Conservation (phyloP, 1,139 yeast species). For the Yamadazyma aaseri region DNA sequence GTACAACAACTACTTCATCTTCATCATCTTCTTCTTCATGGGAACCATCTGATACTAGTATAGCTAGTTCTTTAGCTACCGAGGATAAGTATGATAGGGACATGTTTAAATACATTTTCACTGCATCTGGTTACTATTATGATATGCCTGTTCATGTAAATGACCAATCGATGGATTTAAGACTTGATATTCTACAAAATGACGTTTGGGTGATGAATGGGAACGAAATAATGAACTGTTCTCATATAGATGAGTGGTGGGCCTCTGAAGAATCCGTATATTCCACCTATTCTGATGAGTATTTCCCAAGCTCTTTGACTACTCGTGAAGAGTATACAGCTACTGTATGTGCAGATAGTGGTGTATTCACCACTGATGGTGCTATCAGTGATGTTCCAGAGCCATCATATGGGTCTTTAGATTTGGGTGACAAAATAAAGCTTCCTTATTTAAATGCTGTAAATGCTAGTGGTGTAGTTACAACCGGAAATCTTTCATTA, state of each 20-base stretch:
- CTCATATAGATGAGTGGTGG: slow-evolving; percentile 21
- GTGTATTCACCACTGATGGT: slow-evolving; percentile 20
- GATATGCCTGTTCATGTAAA: slow-evolving; percentile 16
- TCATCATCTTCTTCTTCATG: slow-evolving; percentile 1
- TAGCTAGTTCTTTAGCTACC: slow-evolving; percentile 14
- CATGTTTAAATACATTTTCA: slow-evolving; percentile 22
- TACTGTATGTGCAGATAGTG: slow-evolving; percentile 28
- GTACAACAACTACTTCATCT: slow-evolving; percentile 5
- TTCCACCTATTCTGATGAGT: slow-evolving; percentile 7
- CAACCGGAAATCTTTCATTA: slow-evolving; percentile 24
- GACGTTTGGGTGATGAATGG: slow-evolving; percentile 39
- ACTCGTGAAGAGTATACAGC: slow-evolving; percentile 22
- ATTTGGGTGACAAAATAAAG: slow-evolving; percentile 17
- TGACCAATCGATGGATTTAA: slow-evolving; percentile 18
- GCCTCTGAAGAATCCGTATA: slow-evolving; percentile 14
- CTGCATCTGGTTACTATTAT: slow-evolving; percentile 17
- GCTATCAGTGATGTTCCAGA: slow-evolving; percentile 3
- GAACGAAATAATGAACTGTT: slow-evolving; percentile 24
- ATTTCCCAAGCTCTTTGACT: slow-evolving; percentile 20
- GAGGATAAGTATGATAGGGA: slow-evolving; percentile 18
- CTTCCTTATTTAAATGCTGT: slow-evolving; percentile 31
- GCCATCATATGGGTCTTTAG: slow-evolving; percentile 14
- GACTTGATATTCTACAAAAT: slow-evolving; percentile 36
- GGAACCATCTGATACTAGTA: slow-evolving; percentile 7
- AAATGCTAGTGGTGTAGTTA: slow-evolving; percentile 26